Percentiles rank a stretch among this genome's conserved stretches.
phyloP scores from a whole-genome alignment of 2,329 filamentous ascomycete species.

The Nemania abortiva region DNA sequence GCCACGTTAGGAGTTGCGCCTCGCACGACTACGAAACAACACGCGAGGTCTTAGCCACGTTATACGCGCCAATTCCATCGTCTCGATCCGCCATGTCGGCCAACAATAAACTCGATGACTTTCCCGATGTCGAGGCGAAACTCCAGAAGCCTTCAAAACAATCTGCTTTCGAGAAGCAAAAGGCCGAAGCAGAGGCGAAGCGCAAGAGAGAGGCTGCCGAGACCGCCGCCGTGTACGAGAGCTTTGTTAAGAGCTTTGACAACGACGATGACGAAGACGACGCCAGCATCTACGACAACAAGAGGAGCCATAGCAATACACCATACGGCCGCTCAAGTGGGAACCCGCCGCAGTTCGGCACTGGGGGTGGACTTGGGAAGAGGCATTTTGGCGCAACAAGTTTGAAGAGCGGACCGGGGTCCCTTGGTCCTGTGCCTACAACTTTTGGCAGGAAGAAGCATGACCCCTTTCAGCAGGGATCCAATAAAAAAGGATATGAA shows the following conservation, averaged over 20 bases:
- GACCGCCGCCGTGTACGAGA: conserved; percentile 86
- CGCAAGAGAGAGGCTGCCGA: conserved; percentile 85
- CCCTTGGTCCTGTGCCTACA: conserved; percentile 65
- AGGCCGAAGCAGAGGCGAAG: conserved; percentile 90
- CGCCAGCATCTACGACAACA: conserved; percentile 37
- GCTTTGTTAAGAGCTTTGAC: conserved; percentile 86
- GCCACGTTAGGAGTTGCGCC: not conserved
- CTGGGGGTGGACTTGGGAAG: conserved; percentile 57
- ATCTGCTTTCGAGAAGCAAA: conserved; percentile 88
- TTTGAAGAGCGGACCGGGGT: conserved; percentile 72
- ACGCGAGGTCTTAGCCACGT: not conserved
- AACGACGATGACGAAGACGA: conserved; percentile 67
- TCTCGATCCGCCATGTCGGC: conserved; percentile 54
- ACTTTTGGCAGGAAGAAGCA: conserved; percentile 66
- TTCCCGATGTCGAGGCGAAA: conserved; percentile 81
- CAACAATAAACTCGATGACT: conserved; percentile 64
- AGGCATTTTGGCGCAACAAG: conserved; percentile 74
- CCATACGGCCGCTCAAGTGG: conserved; percentile 46
- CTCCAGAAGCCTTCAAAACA: conserved; percentile 84
- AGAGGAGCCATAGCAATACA: conserved; percentile 34
- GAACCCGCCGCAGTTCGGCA: conserved; percentile 48
- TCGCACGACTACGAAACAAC: conserved; percentile 8
- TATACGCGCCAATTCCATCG: conserved; percentile 9
- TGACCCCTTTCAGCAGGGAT: conserved; percentile 59
- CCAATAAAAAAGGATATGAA: conserved; percentile 50